A percentile compares a stretch with the other conserved stretches of the same genome.
These are phyloP conservation scores for Crithidia brevicula DNA, from an alignment of 208 protist species.

Conservation along the genomic window DNA sequence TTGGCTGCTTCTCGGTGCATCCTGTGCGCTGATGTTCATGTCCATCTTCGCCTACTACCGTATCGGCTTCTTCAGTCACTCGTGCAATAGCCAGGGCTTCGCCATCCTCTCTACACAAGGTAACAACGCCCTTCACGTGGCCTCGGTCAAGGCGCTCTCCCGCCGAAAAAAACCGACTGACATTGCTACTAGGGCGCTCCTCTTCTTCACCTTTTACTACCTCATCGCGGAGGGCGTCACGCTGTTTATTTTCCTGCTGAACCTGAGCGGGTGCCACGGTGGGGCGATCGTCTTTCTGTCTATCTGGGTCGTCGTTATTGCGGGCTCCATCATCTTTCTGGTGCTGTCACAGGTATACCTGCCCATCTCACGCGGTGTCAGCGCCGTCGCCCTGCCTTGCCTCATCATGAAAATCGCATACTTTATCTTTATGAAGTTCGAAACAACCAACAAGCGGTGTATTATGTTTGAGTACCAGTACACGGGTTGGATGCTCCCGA, in stretches of 20 bases:
- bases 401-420: slow-evolving; percentile 50
- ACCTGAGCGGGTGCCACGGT: slow-evolving; percentile 33
- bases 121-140: slow-evolving; percentile 6
- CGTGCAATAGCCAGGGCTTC: slow-evolving; percentile 76
- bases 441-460: slow-evolving; percentile 18
- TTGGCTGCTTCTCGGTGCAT: slow-evolving; percentile 44
- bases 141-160: slow-evolving; percentile 8
- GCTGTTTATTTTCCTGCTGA: slow-evolving; percentile 48
- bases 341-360: slow-evolving; percentile 42
- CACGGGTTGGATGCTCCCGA: slow-evolving; percentile 35
- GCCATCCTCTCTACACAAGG: slow-evolving; percentile 46
- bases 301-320: slow-evolving; percentile 41
- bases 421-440: slow-evolving; percentile 26
- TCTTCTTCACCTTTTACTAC: slow-evolving; percentile 33
- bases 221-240: slow-evolving; percentile 25
- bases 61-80: slow-evolving; percentile 61
- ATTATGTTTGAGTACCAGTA: slow-evolving; percentile 31
- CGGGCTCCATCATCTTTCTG: slow-evolving; percentile 28
- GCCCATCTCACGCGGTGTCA: slow-evolving; percentile 34
- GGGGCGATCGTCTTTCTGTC: slow-evolving; percentile 31
- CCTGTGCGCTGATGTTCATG: slow-evolving; percentile 50
- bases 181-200: slow-evolving; percentile 24
- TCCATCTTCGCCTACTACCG: slow-evolving; percentile 63
- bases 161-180: slow-evolving; percentile 21
- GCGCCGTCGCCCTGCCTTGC: slow-evolving; percentile 35